Conservation (phyloP, 1,284 basidiomycete genomes). For the Fistulina hepatica region DNA sequence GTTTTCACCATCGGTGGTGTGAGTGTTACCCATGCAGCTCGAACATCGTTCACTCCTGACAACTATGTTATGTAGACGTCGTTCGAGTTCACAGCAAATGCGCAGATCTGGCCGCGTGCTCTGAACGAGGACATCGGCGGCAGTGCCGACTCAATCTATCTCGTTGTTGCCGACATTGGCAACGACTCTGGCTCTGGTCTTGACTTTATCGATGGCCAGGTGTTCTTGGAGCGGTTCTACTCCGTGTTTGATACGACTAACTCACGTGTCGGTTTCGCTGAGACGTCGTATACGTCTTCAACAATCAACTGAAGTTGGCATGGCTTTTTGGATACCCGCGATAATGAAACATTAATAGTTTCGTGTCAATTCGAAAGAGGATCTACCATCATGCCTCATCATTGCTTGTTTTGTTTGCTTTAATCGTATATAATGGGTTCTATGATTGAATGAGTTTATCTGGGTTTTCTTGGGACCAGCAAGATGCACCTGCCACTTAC, state of each 20-base stretch:
- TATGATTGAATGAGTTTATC: no score
- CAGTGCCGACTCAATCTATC: constrained; percentile 30
- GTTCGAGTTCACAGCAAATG: constrained; percentile 34
- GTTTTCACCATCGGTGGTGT: constrained; percentile 32
- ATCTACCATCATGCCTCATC: no score
- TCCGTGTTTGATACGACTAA: constrained; percentile 52
- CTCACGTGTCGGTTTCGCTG: constrained; percentile 45
- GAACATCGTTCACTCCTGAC: constrained; percentile 1
- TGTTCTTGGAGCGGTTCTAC: constrained; percentile 59
- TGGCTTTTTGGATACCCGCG: no score
- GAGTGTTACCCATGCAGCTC: constrained; percentile 6
- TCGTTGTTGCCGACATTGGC: constrained; percentile 36
- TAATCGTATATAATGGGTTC: no score
- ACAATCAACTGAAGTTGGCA: constrained; percentile 36
- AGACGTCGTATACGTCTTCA: constrained; percentile 42
- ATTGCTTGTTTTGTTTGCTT: no score
- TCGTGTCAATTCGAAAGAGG: no score
- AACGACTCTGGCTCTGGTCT: constrained; percentile 31
- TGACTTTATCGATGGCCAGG: constrained; percentile 42
- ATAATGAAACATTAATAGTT: no score
- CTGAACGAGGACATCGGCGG: constrained; percentile 37
- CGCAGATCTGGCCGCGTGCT: constrained; percentile 37
- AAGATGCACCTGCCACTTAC: no score
- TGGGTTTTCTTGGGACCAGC: no score
- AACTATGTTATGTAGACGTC: constrained; percentile 16